Base-by-base conservation (phyloP, 352 stramenopile genomes). In the Phytophthora sp. region DNA sequence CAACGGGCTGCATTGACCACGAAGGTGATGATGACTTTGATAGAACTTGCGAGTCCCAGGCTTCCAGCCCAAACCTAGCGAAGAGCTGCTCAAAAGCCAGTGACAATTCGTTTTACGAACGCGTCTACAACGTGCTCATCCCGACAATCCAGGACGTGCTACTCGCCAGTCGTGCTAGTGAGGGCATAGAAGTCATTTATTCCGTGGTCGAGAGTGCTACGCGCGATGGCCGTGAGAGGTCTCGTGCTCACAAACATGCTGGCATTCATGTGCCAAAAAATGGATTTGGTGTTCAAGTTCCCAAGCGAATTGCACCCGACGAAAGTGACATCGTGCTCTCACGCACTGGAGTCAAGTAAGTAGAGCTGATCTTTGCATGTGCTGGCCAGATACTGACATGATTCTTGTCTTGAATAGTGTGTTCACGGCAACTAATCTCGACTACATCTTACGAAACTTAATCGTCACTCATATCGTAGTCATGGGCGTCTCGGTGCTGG, bases 361-460 rank as follows among this genome's bases (percentile, higher is more conserved):
- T 79, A n/a, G 4, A n/a, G 9, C 1, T 24, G 18, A 3, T 23
- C 46, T 52, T 35, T 41, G 18, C 9, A 4, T 26, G 18, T 16
- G 7, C 15, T 29, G 11, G 33, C 53, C 3, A 33, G 27, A 21
- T 23, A 29, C 7, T 63, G 6, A 69, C 3, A 31, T 58, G 59
- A 20, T 1, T 27, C 2, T 58, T 63, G 20, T 13, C 38, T 55
- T 7, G 41, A n/a, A n/a, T 52, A 96, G 88, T 57, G 73, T 96
- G 1, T 97, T 98, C 62, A 72, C 85, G 30, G 79, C 86, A 7
- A 97, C 92, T 2, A 97, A 97, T 69, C 52, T 96, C 0, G 86
- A 97, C 76, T 97, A 94, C 57, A 58, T 96, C n/a, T 51, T 98
- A 11, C 78, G 85, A 4, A 98, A 96, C 73, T 76, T 97, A 21